Base-by-base conservation (phyloP, 805 yeast genomes). In the Metschnikowia cerradonensis region DNA sequence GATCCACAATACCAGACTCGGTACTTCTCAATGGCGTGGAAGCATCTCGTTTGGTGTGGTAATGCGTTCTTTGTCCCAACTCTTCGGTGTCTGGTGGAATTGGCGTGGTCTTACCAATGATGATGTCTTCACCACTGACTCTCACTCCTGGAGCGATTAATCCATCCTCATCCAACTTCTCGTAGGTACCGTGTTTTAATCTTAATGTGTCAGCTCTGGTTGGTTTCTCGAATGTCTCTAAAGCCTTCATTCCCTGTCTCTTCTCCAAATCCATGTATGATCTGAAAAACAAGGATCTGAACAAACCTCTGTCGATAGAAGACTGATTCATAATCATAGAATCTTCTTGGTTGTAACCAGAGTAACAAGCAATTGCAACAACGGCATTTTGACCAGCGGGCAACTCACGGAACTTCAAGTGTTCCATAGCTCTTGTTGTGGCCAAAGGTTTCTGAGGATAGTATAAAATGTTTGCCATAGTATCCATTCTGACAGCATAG, bases 321-420 rank as follows among this genome's bases (percentile, higher is more conserved):
- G 96, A 86, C 76, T 94, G 99, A 70, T 94, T 94, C 99, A 94
- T 94, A 76, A 94, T 94, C 94, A 94, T 90, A 39, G 99, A 94
- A 86, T 94, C 99, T 86, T 94, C 99, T 79, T 94, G 99, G 72
- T 94, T 94, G 73, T 94, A 94, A 66, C 99, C 99, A 39, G 96
- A 88, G 73, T 94, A 94, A 81, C 99, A 94, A 41, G 96, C 82
- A 78, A 94, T 94, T 30, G 99, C 99, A 43, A 94, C 99, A 71
- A 94, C 84, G 26, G 99, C 99, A 67, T 94, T 94, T 76, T 94
- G 99, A 52, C 99, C 99, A 53, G 99, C 99, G 36, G 99, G 99
- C 56, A 94, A 78, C 72, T 94, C 99, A 76, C 99, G 82, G 76
- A 94, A 94, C 73, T 94, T 92, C 75, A 94, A 78, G 67, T 86